Evolutionary conservation across 768 basidiomycete genomes (phyloP), one percentile per base, ranked within the genome.

Genomic region (Boletellus ananiceps): DNA sequence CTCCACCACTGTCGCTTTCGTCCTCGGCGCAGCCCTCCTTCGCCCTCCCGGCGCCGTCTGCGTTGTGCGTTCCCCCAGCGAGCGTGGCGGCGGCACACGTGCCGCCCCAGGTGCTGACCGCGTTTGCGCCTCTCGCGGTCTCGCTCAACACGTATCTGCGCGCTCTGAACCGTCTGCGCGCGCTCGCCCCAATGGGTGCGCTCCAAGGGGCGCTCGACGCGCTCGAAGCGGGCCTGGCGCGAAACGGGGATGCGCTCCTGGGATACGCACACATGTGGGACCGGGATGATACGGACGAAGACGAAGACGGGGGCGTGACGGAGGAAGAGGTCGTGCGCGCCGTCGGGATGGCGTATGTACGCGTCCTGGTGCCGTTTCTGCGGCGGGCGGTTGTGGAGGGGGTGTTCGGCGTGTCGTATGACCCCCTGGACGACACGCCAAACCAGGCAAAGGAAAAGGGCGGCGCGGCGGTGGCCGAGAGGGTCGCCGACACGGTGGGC

Each of bases 101-200:
- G 12, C 88, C 90, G 0, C 90, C 92, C 0, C 77, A 82, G 25
- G 68, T 83, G 38, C 71, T 94, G 33, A 76, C 83, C 0, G 76
- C 84, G 2, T 92, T 86, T 59, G 83, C 88, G 2, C 84, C 87
- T 0, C 71, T 95, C 2, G 93, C 90, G 2, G 68, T 74, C 35
- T 77, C 80, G 50, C 76, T 84, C 36, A 96, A 97, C 60, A 77
- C 81, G 3, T 68, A 92, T 19, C 72, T 93, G 4, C 74, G 79
- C 5, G 75, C 84, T 1, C 70, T 97, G 38, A 97, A 97, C 64
- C 76, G 82, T 2, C 71, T 97, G 18, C 84, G 94, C 3, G 73
- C 92, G 11, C 79, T 95, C 12, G 87, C 88, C 3, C 91, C 92
- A 2, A 69, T 79, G 12, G 73, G 72, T 11, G 73, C 86, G n/a